phyloP scores from a whole-genome alignment of 352 stramenopile species.

The Phytophthora fragariae region DNA sequence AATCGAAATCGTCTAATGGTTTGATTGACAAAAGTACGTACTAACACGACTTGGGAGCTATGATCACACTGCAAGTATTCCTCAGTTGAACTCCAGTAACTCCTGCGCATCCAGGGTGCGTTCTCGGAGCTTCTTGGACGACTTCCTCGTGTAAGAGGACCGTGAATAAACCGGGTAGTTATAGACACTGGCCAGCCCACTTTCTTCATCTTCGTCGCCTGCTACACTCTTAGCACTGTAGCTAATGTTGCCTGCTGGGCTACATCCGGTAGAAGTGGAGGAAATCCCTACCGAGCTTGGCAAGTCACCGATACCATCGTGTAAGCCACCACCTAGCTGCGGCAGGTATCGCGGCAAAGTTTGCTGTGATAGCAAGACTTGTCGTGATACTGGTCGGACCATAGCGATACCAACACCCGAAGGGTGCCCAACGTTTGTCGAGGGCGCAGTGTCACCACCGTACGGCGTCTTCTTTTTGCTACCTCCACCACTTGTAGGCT shows the following conservation, averaged over 20 bases:
- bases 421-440: constrained; percentile 28
- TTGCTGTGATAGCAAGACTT: constrained; percentile 47
- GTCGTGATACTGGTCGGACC: constrained; percentile 56
- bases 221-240: constrained; percentile 27
- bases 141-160: constrained; percentile 46
- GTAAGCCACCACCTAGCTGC: constrained; percentile 40
- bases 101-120: constrained; percentile 46
- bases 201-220: constrained; percentile 26
- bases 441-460: constrained; percentile 10
- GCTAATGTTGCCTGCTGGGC: background rate
- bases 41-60: constrained; percentile 20
- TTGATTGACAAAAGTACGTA: constrained; percentile 30
- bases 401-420: constrained; percentile 37
- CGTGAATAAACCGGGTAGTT: constrained; percentile 67
- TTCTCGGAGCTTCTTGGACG: constrained; percentile 60
- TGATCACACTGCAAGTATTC: constrained; percentile 22
- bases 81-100: constrained; percentile 66
- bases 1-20: constrained; percentile 7
- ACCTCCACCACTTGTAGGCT: constrained; percentile 36
- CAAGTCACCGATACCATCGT: constrained; percentile 35
- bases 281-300: constrained; percentile 18
- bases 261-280: constrained; percentile 20
- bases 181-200: constrained; percentile 47
- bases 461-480: constrained; percentile 49
- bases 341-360: constrained; percentile 53